A percentile compares a stretch with the other conserved stretches of the same genome.
Conservation (phyloP, 2,329 filamentous ascomycete genomes). For the Aspergillus sclerotialis region DNA sequence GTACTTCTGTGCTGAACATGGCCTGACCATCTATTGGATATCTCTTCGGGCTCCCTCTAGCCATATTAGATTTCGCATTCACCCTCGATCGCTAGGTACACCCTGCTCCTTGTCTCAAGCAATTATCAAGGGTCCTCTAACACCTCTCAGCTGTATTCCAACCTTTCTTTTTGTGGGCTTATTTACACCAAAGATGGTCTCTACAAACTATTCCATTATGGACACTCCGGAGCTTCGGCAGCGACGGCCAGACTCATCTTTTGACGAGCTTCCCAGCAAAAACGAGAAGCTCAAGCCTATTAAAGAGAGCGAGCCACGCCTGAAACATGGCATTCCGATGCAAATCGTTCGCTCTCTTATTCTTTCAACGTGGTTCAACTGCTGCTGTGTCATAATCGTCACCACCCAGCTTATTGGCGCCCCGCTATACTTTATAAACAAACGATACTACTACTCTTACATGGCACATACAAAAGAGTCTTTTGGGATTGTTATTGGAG, state of each 20-base stretch:
- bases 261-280: slow-evolving; percentile 11
- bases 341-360: slow-evolving; percentile 40
- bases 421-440: slow-evolving; percentile 55
- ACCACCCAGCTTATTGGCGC: slow-evolving; percentile 54
- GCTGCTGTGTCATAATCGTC: slow-evolving; percentile 37
- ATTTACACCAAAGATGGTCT: not conserved
- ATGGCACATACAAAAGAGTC: slow-evolving; percentile 61
- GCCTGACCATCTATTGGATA: not conserved
- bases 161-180: no score
- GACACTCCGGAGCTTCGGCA: slow-evolving; percentile 23
- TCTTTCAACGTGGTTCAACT: slow-evolving; percentile 39
- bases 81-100: no score
- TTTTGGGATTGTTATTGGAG: slow-evolving; percentile 56
- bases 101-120: no score
- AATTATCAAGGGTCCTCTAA: no score
- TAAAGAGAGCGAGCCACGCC: slow-evolving; percentile 23
- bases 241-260: slow-evolving; percentile 18
- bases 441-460: slow-evolving; percentile 55
- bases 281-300: slow-evolving; percentile 10
- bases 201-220: slow-evolving; percentile 17
- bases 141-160: no score
- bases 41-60: no score
- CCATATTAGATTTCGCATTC: no score
- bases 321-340: slow-evolving; percentile 40
- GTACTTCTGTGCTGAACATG: not conserved